Percentiles rank a stretch among this genome's conserved stretches.
phyloP scores from a whole-genome alignment of 441 rosid species.

The Melastoma candidum region DNA sequence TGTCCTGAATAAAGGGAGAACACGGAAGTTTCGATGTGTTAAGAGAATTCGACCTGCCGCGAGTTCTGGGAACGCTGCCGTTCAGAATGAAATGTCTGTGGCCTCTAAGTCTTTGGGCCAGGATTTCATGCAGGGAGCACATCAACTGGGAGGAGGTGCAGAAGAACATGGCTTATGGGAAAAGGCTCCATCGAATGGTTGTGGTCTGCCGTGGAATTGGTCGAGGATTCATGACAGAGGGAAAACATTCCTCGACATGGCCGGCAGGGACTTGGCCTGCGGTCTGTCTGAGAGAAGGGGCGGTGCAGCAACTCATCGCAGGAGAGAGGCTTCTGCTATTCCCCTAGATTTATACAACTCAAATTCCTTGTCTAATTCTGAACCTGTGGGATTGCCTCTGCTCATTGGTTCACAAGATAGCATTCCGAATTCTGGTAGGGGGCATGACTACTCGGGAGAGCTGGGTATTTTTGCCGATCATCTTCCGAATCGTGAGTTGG shows the following conservation, averaged over 20 bases:
- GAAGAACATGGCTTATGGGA: constrained; percentile 39
- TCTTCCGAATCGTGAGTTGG: constrained; percentile 55
- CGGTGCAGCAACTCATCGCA: constrained; percentile 32
- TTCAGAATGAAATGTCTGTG: constrained; percentile 77
- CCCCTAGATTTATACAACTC: constrained; percentile 60
- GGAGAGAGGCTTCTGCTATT: constrained; percentile 47
- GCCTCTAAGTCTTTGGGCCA: constrained; percentile 82
- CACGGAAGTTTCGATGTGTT: constrained; percentile 62
- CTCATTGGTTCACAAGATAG: constrained; percentile 58
- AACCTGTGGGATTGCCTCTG: constrained; percentile 77
- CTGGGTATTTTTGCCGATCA: constrained; percentile 85
- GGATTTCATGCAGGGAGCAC: constrained; percentile 32
- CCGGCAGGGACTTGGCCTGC: constrained; percentile 94
- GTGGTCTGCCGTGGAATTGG: constrained; percentile 99
- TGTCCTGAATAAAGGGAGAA: constrained; percentile 47
- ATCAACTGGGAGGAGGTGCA: constrained; percentile 28
- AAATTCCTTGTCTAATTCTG: constrained; percentile 43
- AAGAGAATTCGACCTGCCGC: constrained; percentile 43
- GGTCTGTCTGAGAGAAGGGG: constrained; percentile 74
- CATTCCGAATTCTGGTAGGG: constrained; percentile 62
- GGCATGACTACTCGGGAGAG: constrained; percentile 91
- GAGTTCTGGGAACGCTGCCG: constrained; percentile 41
- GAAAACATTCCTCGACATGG: constrained; percentile 73
- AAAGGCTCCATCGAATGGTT: constrained; percentile 61
- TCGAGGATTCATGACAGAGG: constrained; percentile 89